A percentile compares a stretch with the other conserved stretches of the same genome.
Conservation (phyloP, 1,284 basidiomycete genomes). For the Ustilago loliicola region DNA sequence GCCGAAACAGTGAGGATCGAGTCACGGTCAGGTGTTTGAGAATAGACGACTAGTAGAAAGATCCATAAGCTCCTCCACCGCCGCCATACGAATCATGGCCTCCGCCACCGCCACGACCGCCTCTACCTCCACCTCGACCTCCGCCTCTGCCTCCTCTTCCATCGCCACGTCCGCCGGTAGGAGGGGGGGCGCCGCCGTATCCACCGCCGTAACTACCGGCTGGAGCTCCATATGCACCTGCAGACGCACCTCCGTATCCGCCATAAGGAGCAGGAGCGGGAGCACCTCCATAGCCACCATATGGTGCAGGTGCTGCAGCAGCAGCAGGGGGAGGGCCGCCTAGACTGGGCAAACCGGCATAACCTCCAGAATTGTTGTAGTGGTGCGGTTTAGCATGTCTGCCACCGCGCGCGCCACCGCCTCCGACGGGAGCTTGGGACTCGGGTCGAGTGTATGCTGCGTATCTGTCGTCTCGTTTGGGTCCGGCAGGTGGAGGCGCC, state of each 20-base stretch:
- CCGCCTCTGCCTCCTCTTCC: conserved; percentile 24
- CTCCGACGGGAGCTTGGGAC: conserved; percentile 11
- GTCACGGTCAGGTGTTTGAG: too few species aligned
- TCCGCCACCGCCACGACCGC: conserved; percentile 14
- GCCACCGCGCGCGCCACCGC: conserved; percentile 14
- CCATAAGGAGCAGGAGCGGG: conserved; percentile 27
- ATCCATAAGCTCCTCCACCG: conserved; percentile 38
- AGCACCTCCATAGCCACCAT: conserved; percentile 43
- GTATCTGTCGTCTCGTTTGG: conserved; percentile 30
- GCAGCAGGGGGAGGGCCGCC: conserved; percentile 21
- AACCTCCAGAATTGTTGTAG: neutral
- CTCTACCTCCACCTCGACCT: conserved; percentile 15
- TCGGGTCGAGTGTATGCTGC: conserved; percentile 33
- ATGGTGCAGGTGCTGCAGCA: conserved; percentile 16
- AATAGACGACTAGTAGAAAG: conserved; percentile 38
- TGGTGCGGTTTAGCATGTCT: conserved; percentile 11
- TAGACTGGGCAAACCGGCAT: conserved; percentile 40
- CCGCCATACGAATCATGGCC: conserved; percentile 28
- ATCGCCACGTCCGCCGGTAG: neutral
- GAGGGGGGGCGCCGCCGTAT: conserved; percentile 21
- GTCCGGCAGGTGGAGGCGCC: conserved; percentile 15
- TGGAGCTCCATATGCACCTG: conserved; percentile 18
- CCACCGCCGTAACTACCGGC: conserved; percentile 27
- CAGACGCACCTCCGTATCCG: conserved; percentile 26
- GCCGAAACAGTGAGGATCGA: neutral